phyloP scores from a whole-genome alignment of 352 stramenopile species.

The Phytophthora crassamura region DNA sequence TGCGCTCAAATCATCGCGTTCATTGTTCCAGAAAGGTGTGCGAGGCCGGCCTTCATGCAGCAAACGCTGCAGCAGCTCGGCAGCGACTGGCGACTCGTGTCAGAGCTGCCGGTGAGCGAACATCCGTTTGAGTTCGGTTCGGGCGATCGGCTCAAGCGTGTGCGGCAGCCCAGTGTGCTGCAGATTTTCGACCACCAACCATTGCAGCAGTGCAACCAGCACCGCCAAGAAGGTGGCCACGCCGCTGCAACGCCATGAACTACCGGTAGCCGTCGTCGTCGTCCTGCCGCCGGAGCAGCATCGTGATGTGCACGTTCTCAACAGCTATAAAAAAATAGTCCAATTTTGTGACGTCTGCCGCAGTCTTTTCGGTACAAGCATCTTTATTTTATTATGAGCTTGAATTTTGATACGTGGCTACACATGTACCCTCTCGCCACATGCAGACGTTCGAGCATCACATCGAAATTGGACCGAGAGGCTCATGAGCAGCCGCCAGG shows the following conservation, averaged over 20 bases:
- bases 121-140: conserved; percentile 69
- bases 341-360: neutral
- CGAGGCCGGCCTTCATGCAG: conserved; percentile 45
- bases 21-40: conserved; percentile 74
- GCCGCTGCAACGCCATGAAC: neutral
- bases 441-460: conserved; percentile 1
- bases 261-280: conserved; percentile 10
- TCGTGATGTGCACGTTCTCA: conserved; percentile 10
- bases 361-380: conserved; percentile 9
- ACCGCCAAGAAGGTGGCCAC: too few relatives aligned
- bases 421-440: conserved; percentile 14
- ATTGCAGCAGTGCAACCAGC: too few relatives aligned
- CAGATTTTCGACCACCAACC: conserved; percentile 38
- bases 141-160: conserved; percentile 41
- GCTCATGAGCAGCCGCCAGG: conserved; percentile 42
- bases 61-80: conserved; percentile 41
- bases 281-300: neutral
- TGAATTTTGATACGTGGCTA: neutral
- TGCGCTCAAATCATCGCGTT: conserved; percentile 60
- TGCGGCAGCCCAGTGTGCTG: conserved; percentile 73
- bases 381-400: conserved; percentile 1
- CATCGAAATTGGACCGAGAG: conserved; percentile 17
- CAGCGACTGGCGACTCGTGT: conserved; percentile 39
- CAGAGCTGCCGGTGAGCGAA: conserved; percentile 41
- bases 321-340: neutral